These are phyloP conservation scores for Aspergillus ochraceus DNA, from an alignment of 2,329 filamentous ascomycete genomes.

Conservation along the genomic window DNA sequence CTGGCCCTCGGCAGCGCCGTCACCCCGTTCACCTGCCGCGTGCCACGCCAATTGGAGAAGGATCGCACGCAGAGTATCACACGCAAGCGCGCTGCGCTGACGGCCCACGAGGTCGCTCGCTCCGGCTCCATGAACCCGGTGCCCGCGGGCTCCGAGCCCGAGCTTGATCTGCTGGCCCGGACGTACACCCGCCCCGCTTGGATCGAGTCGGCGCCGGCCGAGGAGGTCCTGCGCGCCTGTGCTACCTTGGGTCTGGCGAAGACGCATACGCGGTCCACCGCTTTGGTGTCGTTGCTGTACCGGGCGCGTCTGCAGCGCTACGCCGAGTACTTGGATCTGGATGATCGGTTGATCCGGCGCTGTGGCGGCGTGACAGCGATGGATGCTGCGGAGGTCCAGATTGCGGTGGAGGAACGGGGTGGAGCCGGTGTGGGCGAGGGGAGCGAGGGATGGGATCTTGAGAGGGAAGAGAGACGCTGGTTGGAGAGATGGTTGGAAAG, in stretches of 20 bases:
- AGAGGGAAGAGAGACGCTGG: slow-evolving; percentile 36
- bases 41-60: slow-evolving; percentile 70
- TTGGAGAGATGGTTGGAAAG: slow-evolving; percentile 36
- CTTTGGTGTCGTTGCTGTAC: slow-evolving; percentile 48
- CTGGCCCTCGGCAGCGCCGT: slow-evolving; percentile 65
- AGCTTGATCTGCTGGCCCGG: slow-evolving; percentile 32
- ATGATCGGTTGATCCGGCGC: slow-evolving; percentile 67
- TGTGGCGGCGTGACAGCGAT: slow-evolving; percentile 63
- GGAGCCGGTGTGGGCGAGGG: slow-evolving; percentile 34
- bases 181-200: slow-evolving; percentile 22
- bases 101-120: slow-evolving; percentile 20
- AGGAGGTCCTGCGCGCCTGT: slow-evolving; percentile 34
- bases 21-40: slow-evolving; percentile 78
- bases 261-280: slow-evolving; percentile 44
- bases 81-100: slow-evolving; percentile 29
- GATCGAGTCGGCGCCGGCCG: slow-evolving; percentile 19
- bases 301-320: slow-evolving; percentile 53
- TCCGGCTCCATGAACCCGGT: slow-evolving; percentile 16
- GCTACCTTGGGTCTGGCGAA: slow-evolving; percentile 35
- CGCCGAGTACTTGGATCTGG: slow-evolving; percentile 65
- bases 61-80: slow-evolving; percentile 56
- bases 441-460: slow-evolving; percentile 22
- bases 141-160: slow-evolving; percentile 18
- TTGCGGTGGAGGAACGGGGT: slow-evolving; percentile 72
- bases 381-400: slow-evolving; percentile 62